Evolutionary conservation across 108 stramenopile genomes (phyloP), one percentile per base, ranked within the genome.

Genomic region (Fragilariopsis cylindrus): DNA sequence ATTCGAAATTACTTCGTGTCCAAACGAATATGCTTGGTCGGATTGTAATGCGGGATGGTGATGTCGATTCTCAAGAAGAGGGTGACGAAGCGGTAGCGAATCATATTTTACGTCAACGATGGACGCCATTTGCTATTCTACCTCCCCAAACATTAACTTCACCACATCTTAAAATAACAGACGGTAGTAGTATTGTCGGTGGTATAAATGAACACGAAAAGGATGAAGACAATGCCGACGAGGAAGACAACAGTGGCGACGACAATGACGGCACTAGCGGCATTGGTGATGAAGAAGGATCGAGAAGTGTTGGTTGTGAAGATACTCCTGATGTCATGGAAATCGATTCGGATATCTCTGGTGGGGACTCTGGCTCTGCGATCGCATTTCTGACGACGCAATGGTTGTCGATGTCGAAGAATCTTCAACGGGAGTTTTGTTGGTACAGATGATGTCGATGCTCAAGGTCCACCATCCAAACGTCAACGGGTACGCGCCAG

Each of bases 81-180:
- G 67, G 72, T 19, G 84, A 82, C 67, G 56, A 72, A 48, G 66
- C 57, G 42, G 74, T 89, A 69, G 77, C 75, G 63, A 78, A 70
- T 65, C 76, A 76, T 8, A 80, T 94, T 63, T 73, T 82, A 6
- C 83, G 78, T 56, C 75, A 76, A 53, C 69, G 83, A 46, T 94
- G 91, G 91, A 85, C 77, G 42, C 93, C 93, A 13, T 85, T 80
- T 70, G 78, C 81, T 15, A 78, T 94, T 42, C 39, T 94, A 21
- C 93, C 89, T 8, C 80, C 81, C 4, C 50, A 57, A 41, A 75
- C 77, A 46, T 71, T 85, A 46, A 65, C n/a, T 11, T 74, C 79
- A 11, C 89, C 89, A 12, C 74, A 50, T 7, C 71, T 60, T 3
- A 75, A 58, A 15, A 11, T 48, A 4, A 73, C 47, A 50, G 43